Evolutionary conservation across 352 stramenopile genomes (phyloP).

Genomic region (Achlya hypogyna): DNA sequence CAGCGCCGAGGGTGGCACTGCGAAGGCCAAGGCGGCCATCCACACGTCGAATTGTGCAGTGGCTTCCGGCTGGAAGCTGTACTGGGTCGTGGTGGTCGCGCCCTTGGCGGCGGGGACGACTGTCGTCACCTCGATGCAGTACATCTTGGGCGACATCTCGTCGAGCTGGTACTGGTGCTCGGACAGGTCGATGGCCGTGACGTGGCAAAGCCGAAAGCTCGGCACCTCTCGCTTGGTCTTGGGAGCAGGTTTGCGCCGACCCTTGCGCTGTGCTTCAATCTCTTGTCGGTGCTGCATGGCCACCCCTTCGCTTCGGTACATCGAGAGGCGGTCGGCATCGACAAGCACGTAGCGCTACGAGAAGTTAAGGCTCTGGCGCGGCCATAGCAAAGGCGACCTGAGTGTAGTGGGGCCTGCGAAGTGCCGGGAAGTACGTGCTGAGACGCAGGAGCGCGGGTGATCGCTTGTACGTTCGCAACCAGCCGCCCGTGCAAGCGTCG

Average conservation of each 20-base stretch:
- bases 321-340: constrained; percentile 57
- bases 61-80: constrained; percentile 64
- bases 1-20: constrained; percentile 48
- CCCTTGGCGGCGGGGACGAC: constrained; percentile 28
- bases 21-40: constrained; percentile 53
- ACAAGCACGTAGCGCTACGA: constrained; percentile 76
- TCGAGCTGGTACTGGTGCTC: constrained; percentile 72
- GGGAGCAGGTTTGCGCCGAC: constrained; percentile 42
- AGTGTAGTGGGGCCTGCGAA: neutral
- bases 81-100: constrained; percentile 48
- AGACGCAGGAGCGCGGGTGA: constrained; percentile 25
- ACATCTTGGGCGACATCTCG: constrained; percentile 69
- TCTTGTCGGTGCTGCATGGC: constrained; percentile 58
- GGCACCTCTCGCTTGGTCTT: neutral
- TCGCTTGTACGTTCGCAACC: constrained; percentile 81
- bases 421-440: neutral
- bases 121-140: constrained; percentile 70
- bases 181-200: constrained; percentile 48
- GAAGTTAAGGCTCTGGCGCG: constrained; percentile 28
- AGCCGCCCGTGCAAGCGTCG: constrained; percentile 62
- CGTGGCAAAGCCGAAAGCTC: constrained; percentile 59
- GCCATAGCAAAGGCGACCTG: neutral
- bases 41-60: constrained; percentile 74
- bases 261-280: constrained; percentile 55
- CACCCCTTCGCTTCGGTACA: constrained; percentile 74